Evolutionary conservation across 2,329 filamentous ascomycete genomes (phyloP).

Genomic region (Aspergillus vadensis): DNA sequence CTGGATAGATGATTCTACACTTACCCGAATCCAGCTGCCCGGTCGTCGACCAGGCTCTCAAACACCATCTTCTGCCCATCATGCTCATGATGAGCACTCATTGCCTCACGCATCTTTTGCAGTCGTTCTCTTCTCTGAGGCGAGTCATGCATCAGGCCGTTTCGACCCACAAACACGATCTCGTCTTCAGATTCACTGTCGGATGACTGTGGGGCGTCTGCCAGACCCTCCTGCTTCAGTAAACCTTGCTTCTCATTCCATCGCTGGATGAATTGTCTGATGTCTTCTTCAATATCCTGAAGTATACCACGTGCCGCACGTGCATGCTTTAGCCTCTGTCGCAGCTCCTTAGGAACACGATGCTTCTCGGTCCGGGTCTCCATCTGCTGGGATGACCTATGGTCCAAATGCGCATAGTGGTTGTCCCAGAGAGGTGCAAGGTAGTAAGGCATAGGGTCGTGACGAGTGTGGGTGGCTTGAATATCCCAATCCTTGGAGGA

Average conservation of each 20-base stretch:
- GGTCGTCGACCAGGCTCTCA: conserved; percentile 74
- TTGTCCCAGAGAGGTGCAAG: conserved; percentile 84
- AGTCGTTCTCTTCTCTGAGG: conserved; percentile 56
- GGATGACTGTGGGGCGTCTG: conserved; percentile 44
- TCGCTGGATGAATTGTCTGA: conserved; percentile 70
- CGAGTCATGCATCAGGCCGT: conserved; percentile 64
- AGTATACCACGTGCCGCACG: conserved; percentile 78
- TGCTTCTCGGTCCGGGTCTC: conserved; percentile 35
- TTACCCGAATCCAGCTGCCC: conserved; percentile 78
- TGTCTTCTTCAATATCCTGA: conserved; percentile 80
- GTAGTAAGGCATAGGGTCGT: conserved; percentile 78
- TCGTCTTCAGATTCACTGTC: conserved; percentile 71
- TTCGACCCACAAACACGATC: conserved; percentile 82
- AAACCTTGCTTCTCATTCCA: conserved; percentile 59
- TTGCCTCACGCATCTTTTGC: conserved; percentile 46
- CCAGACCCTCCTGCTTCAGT: conserved; percentile 48
- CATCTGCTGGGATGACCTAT: conserved; percentile 40
- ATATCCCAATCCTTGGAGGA: conserved; percentile 80
- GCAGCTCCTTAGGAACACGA: conserved; percentile 75
- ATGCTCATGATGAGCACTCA: conserved; percentile 39
- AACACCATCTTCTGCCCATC: conserved; percentile 73
- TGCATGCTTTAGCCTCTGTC: conserved; percentile 75
- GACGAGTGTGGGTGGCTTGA: conserved; percentile 76
- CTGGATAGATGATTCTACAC: conserved; percentile 36
- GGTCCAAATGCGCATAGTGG: conserved; percentile 48